These are phyloP conservation scores for Bipolaris bicolor DNA, from an alignment of 2,329 filamentous ascomycete species.

Conservation along the genomic window DNA sequence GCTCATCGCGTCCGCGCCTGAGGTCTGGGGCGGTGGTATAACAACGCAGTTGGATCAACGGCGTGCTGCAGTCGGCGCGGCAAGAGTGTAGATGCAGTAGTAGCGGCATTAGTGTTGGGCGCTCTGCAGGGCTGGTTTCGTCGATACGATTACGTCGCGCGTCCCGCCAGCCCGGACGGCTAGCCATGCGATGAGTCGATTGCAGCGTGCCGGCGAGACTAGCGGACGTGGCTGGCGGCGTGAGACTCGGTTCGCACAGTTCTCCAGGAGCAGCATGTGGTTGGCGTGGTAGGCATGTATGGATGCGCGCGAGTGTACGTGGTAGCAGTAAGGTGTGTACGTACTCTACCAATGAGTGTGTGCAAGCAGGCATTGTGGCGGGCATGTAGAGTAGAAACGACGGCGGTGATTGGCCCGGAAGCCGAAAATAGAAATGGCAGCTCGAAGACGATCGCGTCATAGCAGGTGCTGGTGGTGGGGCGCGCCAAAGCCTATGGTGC, in stretches of 20 bases:
- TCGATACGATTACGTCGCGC: conserved; percentile 11
- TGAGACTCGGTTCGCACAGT: not conserved
- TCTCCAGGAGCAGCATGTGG: not conserved
- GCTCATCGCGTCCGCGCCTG: not conserved
- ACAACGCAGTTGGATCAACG: not conserved
- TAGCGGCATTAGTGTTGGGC: not conserved
- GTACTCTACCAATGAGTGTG: conserved; percentile 1
- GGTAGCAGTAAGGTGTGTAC: not conserved
- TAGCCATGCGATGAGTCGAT: conserved; percentile 24
- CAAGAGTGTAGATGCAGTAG: not conserved
- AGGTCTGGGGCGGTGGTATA: not conserved
- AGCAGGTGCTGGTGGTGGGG: conserved; percentile 25
- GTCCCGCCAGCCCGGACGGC: conserved; percentile 18
- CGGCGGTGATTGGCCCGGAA: conserved; percentile 18
- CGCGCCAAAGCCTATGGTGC: conserved; percentile 21
- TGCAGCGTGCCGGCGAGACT: conserved; percentile 1
- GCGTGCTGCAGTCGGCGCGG: not conserved
- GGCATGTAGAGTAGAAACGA: too few species aligned
- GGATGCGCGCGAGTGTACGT: not conserved
- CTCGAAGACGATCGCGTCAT: conserved; percentile 26
- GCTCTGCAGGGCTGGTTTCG: conserved; percentile 14
- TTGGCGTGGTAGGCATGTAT: conserved; percentile 1
- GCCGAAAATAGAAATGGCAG: conserved; percentile 28
- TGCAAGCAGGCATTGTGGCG: conserved; percentile 5
- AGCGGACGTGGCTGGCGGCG: not conserved